Percentiles rank a stretch among this genome's conserved stretches.
phyloP scores from a whole-genome alignment of 371 early-diverging fungal species.

The Scutellospora calospora region DNA sequence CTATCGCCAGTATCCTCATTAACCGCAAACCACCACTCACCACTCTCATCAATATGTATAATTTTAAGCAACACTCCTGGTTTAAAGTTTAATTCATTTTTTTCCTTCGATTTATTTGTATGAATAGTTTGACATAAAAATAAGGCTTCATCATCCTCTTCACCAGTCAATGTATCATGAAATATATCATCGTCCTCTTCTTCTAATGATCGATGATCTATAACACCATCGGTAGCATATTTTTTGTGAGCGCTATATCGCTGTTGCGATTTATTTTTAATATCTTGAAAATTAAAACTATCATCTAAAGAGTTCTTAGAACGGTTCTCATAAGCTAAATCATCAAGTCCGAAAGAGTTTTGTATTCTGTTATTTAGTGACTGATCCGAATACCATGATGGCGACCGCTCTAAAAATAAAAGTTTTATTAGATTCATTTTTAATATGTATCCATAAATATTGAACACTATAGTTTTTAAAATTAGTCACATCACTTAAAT shows the following conservation, averaged over 20 bases:
- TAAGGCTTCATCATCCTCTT: background rate
- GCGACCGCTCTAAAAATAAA: background rate
- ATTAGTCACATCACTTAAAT: background rate
- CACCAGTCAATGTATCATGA: constrained; percentile 24
- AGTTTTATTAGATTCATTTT: background rate
- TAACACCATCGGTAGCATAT: constrained; percentile 35
- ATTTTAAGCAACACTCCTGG: background rate
- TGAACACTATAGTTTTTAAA: no score
- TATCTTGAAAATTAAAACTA: background rate
- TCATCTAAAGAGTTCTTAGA: background rate
- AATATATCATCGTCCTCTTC: constrained; percentile 31
- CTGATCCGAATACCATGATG: background rate
- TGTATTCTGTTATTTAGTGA: background rate
- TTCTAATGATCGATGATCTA: background rate
- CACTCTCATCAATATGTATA: constrained; percentile 31
- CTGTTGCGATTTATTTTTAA: background rate
- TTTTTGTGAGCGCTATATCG: constrained; percentile 25
- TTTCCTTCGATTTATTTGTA: constrained; percentile 3
- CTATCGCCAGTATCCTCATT: constrained; percentile 33
- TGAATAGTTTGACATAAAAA: constrained; percentile 17
- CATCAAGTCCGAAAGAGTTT: background rate
- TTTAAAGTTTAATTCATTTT: constrained; percentile 21
- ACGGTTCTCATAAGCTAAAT: background rate
- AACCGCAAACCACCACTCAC: constrained; percentile 36
- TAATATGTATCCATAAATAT: no score